Percentiles rank a stretch among this genome's conserved stretches.
These are phyloP conservation scores for Zoysia japonica DNA, from an alignment of 176 grass and related monocot genomes.

Conservation along the genomic window DNA sequence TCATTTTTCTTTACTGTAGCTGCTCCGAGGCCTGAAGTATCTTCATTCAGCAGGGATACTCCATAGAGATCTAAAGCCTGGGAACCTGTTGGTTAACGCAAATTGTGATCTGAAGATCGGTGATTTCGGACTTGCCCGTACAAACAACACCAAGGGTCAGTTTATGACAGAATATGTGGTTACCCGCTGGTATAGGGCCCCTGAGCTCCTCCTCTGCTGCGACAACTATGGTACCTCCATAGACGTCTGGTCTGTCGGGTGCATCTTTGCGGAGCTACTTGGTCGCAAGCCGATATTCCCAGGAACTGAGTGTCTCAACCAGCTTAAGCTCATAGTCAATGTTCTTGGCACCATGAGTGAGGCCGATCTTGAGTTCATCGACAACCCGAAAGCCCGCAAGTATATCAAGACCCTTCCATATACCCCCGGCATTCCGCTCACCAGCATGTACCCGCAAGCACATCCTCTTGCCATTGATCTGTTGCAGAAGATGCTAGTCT, in stretches of 20 bases:
- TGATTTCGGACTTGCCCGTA: slow-evolving; percentile 63
- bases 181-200: slow-evolving; percentile 61
- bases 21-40: slow-evolving; percentile 57
- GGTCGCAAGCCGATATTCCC: slow-evolving; percentile 64
- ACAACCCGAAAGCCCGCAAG: slow-evolving; percentile 55
- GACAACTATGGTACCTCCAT: slow-evolving; percentile 60
- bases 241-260: slow-evolving; percentile 63
- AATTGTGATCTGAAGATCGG: slow-evolving; percentile 69
- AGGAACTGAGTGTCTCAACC: slow-evolving; percentile 58
- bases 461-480: slow-evolving; percentile 63
- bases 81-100: slow-evolving; percentile 62
- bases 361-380: slow-evolving; percentile 54
- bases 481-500: slow-evolving; percentile 63
- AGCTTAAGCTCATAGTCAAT: slow-evolving; percentile 62
- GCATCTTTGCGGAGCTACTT: slow-evolving; percentile 68
- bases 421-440: slow-evolving; percentile 43
- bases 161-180: slow-evolving; percentile 71
- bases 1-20: slow-evolving; percentile 38
- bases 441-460: slow-evolving; percentile 42
- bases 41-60: slow-evolving; percentile 65
- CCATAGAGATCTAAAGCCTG: slow-evolving; percentile 64
- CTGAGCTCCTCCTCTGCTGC: slow-evolving; percentile 56
- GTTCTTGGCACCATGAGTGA: slow-evolving; percentile 59
- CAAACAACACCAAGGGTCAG: slow-evolving; percentile 56
- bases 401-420: slow-evolving; percentile 62